Conservation (phyloP, 768 basidiomycete genomes). For the Pisolithus microcarpus region DNA sequence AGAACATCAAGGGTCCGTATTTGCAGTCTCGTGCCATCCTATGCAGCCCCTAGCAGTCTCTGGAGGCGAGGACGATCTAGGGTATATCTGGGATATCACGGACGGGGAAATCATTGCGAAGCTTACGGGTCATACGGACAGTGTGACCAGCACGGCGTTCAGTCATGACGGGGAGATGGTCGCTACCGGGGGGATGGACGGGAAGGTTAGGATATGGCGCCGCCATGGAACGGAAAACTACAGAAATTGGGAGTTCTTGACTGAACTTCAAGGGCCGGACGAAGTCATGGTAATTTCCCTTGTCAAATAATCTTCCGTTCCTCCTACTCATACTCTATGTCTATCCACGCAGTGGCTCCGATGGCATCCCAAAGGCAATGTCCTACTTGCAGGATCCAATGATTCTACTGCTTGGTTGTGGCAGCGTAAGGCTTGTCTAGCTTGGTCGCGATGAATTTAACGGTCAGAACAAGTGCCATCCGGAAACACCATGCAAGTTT, state of each 20-base stretch:
- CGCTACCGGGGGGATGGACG: constrained; percentile 98
- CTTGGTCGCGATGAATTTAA: background rate
- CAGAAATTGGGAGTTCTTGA: constrained; percentile 89
- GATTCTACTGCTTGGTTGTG: constrained; percentile 95
- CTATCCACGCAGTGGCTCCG: constrained; percentile 60
- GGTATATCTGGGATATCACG: constrained; percentile 87
- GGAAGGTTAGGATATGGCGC: constrained; percentile 86
- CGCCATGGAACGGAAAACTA: constrained; percentile 70
- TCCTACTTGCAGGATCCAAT: constrained; percentile 86
- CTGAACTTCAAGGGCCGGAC: constrained; percentile 87
- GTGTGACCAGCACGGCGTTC: constrained; percentile 74
- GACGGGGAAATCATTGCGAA: constrained; percentile 75
- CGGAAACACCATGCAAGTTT: constrained; percentile 93
- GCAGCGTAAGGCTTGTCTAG: constrained; percentile 56
- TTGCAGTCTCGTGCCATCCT: constrained; percentile 79
- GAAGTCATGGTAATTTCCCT: constrained; percentile 75
- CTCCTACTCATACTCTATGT: constrained; percentile 2
- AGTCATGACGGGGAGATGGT: constrained; percentile 88
- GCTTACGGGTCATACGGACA: constrained; percentile 90
- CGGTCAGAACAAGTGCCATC: constrained; percentile 63
- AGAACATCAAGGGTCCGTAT: constrained; percentile 71
- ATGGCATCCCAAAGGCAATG: constrained; percentile 93
- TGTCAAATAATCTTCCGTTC: constrained; percentile 1
- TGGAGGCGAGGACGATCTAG: constrained; percentile 92
- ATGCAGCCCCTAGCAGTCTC: constrained; percentile 74